phyloP scores from a whole-genome alignment of 2,329 filamentous ascomycete species.

The Chaetothyriales sp. region DNA sequence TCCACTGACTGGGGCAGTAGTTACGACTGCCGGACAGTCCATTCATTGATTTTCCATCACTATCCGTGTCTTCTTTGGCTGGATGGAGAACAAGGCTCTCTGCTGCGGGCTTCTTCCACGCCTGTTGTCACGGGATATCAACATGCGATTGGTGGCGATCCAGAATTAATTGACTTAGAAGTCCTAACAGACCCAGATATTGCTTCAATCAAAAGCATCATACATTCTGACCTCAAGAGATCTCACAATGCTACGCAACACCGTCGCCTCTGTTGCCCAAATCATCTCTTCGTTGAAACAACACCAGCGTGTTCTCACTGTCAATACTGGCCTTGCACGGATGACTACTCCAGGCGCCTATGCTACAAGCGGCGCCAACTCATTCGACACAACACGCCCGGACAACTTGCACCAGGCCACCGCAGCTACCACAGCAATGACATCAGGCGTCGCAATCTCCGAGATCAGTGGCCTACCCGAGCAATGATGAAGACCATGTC shows the following conservation, averaged over 20 bases:
- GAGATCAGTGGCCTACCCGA: slow-evolving; percentile 77
- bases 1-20: too few species aligned
- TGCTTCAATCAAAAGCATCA: slow-evolving; percentile 58
- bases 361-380: too few species aligned
- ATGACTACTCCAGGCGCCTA: too few species aligned
- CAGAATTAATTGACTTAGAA: slow-evolving; percentile 67
- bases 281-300: slow-evolving; percentile 79
- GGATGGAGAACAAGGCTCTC: slow-evolving; percentile 75
- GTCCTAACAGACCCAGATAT: slow-evolving; percentile 74
- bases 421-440: too few species aligned
- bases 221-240: slow-evolving; percentile 69
- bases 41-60: slow-evolving; percentile 76
- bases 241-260: slow-evolving; percentile 72
- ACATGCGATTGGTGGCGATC: slow-evolving; percentile 57
- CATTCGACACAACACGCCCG: too few species aligned
- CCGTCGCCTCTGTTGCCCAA: slow-evolving; percentile 71
- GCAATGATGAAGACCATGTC: slow-evolving; percentile 82
- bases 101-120: slow-evolving; percentile 59
- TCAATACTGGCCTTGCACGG: too few species aligned
- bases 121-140: slow-evolving; percentile 74
- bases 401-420: too few species aligned
- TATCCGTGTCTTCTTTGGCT: slow-evolving; percentile 86
- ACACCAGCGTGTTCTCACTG: slow-evolving; percentile 43
- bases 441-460: slow-evolving; percentile 60
- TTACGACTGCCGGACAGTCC: too few species aligned